These are phyloP conservation scores for Fusarium mexicanum DNA, from an alignment of 2,329 filamentous ascomycete genomes.

Conservation along the genomic window DNA sequence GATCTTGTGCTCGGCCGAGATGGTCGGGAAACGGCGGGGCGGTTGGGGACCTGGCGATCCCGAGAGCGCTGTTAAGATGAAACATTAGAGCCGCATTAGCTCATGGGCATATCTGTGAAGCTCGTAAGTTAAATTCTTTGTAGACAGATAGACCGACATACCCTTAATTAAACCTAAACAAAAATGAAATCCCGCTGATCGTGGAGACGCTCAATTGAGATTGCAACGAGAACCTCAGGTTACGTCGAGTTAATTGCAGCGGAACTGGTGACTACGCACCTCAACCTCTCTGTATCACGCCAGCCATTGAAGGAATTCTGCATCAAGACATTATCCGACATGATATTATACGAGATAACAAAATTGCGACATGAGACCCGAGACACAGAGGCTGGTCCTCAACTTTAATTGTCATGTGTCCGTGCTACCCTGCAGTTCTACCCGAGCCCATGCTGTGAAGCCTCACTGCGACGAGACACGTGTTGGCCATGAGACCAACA, in stretches of 20 bases:
- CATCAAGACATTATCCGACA: not conserved
- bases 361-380: not conserved
- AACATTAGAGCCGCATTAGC: not conserved
- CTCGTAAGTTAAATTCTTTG: not conserved
- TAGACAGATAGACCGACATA: accelerated
- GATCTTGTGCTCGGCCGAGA: not conserved
- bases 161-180: accelerated
- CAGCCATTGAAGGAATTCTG: not conserved
- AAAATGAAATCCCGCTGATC: accelerated
- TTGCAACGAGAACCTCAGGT: accelerated
- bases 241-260: accelerated
- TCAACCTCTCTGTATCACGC: not conserved
- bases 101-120: not conserved
- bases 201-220: no score
- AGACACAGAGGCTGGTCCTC: no score
- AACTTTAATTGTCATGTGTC: not conserved
- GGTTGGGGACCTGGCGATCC: not conserved
- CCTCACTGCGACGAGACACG: not conserved
- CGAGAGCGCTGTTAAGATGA: not conserved
- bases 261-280: accelerated
- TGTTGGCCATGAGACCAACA: not conserved
- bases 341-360: not conserved
- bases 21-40: not conserved
- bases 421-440: not conserved
- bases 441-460: not conserved